phyloP scores from a whole-genome alignment of 176 grass and related monocot genomes.

The Oryza officinalis region DNA sequence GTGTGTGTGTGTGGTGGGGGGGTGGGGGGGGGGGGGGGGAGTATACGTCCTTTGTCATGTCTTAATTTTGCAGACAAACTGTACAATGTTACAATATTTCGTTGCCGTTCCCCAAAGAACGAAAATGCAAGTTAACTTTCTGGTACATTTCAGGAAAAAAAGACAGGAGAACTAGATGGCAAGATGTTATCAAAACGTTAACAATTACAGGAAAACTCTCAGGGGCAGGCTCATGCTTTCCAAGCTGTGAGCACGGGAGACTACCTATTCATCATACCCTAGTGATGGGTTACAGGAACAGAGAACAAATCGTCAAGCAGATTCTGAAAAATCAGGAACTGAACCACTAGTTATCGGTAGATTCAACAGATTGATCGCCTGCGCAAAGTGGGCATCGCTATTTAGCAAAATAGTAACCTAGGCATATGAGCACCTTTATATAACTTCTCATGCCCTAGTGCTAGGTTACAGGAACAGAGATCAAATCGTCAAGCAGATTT shows the following conservation, averaged over 20 bases:
- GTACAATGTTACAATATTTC: not conserved
- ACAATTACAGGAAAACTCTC: no score
- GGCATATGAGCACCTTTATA: conserved; percentile 7
- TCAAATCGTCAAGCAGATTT: not conserved
- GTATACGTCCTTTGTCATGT: not conserved
- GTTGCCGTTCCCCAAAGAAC: not conserved
- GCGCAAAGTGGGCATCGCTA: no score
- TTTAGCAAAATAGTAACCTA: conserved; percentile 1
- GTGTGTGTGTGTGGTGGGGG: no score
- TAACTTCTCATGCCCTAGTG: conserved; percentile 11
- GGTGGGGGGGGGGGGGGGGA: no score
- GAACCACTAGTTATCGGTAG: no score
- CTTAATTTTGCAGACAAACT: not conserved
- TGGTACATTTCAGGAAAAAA: not conserved
- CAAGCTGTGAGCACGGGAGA: not conserved
- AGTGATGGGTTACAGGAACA: not conserved
- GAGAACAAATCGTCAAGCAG: not conserved
- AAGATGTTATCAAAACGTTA: not conserved
- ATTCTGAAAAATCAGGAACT: not conserved
- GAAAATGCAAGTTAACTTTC: not conserved
- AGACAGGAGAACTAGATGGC: no score
- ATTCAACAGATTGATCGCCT: no score
- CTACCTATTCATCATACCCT: not conserved
- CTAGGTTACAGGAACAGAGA: not conserved
- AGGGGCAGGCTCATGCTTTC: not conserved